phyloP scores from a whole-genome alignment of 257 asterid species.

The Forsythia suspensa region DNA sequence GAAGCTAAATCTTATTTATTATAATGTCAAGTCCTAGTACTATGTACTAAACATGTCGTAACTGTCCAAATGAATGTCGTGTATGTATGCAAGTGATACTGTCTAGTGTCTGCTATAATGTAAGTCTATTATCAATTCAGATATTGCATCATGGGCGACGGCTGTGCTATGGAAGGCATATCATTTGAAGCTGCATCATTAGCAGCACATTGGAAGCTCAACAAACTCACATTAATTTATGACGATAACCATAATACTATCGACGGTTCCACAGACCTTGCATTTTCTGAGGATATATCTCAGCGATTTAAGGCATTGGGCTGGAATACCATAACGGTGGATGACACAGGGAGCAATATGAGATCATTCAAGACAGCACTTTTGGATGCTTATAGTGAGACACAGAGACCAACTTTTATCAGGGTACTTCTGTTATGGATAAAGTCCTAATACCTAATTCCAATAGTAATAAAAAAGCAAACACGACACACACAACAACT shows the following conservation, averaged over 20 bases:
- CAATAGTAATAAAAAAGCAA: background rate
- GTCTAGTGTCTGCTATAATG: background rate
- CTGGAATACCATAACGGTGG: constrained; percentile 47
- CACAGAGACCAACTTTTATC: constrained; percentile 53
- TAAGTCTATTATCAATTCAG: constrained; percentile 22
- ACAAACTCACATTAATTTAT: constrained; percentile 47
- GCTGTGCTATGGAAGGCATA: constrained; percentile 65
- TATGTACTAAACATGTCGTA: background rate
- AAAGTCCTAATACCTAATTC: background rate
- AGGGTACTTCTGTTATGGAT: constrained; percentile 22
- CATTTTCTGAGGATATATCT: constrained; percentile 47
- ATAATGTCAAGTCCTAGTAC: background rate
- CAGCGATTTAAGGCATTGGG: constrained; percentile 51
- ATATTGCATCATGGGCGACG: constrained; percentile 57
- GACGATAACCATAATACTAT: constrained; percentile 52
- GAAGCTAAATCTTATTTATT: background rate
- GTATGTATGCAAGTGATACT: background rate
- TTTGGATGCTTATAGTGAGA: constrained; percentile 36
- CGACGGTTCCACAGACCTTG: constrained; percentile 46
- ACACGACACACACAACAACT: background rate
- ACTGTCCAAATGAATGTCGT: background rate
- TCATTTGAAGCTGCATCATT: constrained; percentile 56
- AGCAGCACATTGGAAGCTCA: constrained; percentile 63
- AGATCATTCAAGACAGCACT: constrained; percentile 39
- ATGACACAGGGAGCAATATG: constrained; percentile 31